Conservation (phyloP, 2,329 filamentous ascomycete species). For the Scedosporium minutisporum region DNA sequence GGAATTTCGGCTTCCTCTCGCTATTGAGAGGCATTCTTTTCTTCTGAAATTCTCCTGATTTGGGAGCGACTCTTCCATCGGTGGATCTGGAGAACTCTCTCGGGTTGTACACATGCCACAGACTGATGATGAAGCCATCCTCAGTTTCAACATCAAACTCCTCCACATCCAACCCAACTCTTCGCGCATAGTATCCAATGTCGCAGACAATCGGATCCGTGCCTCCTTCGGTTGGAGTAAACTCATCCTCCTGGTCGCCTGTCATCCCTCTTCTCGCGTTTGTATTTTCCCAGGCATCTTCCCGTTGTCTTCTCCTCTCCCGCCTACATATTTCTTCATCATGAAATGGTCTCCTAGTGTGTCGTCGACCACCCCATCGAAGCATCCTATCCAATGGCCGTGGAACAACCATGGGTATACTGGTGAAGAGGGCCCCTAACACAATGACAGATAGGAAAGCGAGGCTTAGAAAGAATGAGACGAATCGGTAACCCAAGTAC, state of each 20-base stretch:
- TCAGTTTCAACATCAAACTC: conserved; percentile 80
- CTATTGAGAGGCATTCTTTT: conserved; percentile 11
- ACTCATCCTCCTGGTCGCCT: conserved; percentile 22
- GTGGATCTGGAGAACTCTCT: background rate
- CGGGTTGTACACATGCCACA: conserved; percentile 87
- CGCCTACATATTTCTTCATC: conserved; percentile 59
- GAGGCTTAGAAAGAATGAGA: conserved; percentile 68
- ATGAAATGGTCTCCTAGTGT: conserved; percentile 56
- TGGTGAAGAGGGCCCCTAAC: conserved; percentile 61
- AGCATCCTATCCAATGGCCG: conserved; percentile 34
- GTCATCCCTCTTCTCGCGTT: background rate
- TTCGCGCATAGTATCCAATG: conserved; percentile 73
- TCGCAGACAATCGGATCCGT: conserved; percentile 71
- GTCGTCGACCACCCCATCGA: conserved; percentile 33
- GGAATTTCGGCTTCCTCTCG: conserved; percentile 54
- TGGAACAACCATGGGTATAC: conserved; percentile 42
- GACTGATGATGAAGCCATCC: conserved; percentile 80
- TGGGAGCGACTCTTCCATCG: background rate
- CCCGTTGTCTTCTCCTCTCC: conserved; percentile 44
- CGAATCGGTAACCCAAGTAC: conserved; percentile 46
- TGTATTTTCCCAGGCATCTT: conserved; percentile 46
- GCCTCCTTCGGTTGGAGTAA: conserved; percentile 67
- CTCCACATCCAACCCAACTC: conserved; percentile 81
- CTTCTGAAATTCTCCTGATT: background rate
- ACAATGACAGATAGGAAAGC: conserved; percentile 70